These are phyloP conservation scores for Candida tunisiensis DNA, from an alignment of 1,139 yeast genomes.

Conservation along the genomic window DNA sequence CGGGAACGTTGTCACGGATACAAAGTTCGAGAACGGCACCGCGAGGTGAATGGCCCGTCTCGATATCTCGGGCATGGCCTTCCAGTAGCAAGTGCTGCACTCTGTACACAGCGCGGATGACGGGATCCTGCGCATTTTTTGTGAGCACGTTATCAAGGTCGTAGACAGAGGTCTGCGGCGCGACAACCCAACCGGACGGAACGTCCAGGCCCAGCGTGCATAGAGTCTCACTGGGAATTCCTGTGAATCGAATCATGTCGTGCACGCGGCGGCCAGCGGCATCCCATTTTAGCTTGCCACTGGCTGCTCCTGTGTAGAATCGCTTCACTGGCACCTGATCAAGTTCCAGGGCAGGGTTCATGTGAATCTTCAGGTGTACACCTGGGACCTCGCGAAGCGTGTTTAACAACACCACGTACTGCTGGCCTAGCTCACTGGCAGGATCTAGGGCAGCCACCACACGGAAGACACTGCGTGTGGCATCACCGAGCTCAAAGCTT, in stretches of 20 bases:
- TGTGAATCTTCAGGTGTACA: slow-evolving; percentile 30
- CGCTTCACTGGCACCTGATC: slow-evolving; percentile 35
- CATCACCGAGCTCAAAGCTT: slow-evolving; percentile 9
- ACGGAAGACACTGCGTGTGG: slow-evolving; percentile 25
- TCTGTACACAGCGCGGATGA: slow-evolving; percentile 26
- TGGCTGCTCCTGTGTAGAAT: slow-evolving; percentile 35
- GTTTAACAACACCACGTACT: slow-evolving; percentile 33
- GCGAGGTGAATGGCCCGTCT: slow-evolving; percentile 25
- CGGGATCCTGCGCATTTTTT: slow-evolving; percentile 16
- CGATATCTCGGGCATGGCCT: slow-evolving; percentile 44
- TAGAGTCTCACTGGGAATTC: slow-evolving; percentile 31
- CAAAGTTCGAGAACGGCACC: slow-evolving; percentile 34
- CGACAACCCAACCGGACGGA: slow-evolving; percentile 52
- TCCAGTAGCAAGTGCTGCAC: slow-evolving; percentile 43
- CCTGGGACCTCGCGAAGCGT: slow-evolving; percentile 23
- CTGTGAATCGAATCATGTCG: slow-evolving; percentile 18
- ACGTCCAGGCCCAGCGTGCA: slow-evolving; percentile 43
- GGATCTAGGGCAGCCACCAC: slow-evolving; percentile 58
- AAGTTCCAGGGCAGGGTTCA: slow-evolving; percentile 38
- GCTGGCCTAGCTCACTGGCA: slow-evolving; percentile 48
- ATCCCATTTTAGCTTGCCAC: slow-evolving; percentile 26
- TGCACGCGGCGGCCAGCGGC: slow-evolving; percentile 18
- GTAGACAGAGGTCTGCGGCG: slow-evolving; percentile 28
- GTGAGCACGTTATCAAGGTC: slow-evolving; percentile 49
- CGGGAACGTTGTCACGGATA: slow-evolving; percentile 6